phyloP scores from a whole-genome alignment of 2,329 filamentous ascomycete species.

The Verticillium tricorpus region DNA sequence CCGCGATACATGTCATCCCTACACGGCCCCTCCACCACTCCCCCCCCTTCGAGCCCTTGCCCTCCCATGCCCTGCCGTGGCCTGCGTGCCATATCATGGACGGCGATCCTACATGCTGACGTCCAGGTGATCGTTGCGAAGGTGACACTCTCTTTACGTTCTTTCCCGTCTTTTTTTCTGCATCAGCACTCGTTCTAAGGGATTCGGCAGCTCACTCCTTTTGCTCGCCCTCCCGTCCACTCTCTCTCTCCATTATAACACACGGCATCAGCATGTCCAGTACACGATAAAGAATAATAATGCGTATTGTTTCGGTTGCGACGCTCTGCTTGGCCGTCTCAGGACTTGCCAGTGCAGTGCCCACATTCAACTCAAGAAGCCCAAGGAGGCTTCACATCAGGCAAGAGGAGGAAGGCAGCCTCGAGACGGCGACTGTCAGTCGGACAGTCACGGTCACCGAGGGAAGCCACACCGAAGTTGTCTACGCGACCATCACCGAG shows the following conservation, averaged over 20 bases:
- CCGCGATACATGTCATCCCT: not conserved
- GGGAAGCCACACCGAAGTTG: conserved; percentile 10
- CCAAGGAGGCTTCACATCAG: not conserved
- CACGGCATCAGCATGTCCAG: conserved; percentile 1
- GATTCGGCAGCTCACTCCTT: not conserved
- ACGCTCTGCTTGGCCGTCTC: not conserved
- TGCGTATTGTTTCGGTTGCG: conserved; percentile 1
- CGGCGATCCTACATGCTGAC: not conserved
- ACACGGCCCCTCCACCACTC: not conserved
- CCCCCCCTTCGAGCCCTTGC: not conserved
- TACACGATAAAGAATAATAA: not conserved
- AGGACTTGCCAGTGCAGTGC: not conserved
- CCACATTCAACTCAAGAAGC: not conserved
- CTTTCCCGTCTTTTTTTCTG: not conserved
- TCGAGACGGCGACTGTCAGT: conserved; percentile 6
- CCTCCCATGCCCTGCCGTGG: not conserved
- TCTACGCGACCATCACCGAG: conserved; percentile 15
- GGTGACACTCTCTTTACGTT: not conserved
- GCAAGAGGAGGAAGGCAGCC: not conserved
- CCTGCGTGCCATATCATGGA: not conserved
- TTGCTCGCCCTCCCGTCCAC: not conserved
- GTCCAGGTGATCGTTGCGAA: not conserved
- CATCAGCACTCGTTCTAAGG: not conserved
- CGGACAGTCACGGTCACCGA: conserved; percentile 15
- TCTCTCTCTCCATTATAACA: not conserved